phyloP scores from a whole-genome alignment of 495 filamentous ascomycete genomes.

The Trichoderma orchidacearum region DNA sequence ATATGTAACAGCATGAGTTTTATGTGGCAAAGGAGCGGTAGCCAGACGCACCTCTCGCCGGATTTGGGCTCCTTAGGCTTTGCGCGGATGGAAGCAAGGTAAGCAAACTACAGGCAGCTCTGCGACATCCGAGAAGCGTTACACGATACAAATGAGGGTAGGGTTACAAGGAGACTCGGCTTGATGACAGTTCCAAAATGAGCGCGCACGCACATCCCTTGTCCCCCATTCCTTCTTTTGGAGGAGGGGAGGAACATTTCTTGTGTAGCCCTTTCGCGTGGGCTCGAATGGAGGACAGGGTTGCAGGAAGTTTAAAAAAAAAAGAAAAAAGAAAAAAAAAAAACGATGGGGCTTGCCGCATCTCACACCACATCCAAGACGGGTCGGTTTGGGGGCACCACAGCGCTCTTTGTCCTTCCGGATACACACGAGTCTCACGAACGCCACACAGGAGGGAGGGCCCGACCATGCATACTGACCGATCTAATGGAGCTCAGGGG shows the following conservation, averaged over 20 bases:
- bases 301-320: no score
- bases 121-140: neutral
- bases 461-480: no score
- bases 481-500: no score
- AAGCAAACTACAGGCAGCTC: neutral
- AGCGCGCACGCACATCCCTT: no score
- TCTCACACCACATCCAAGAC: neutral
- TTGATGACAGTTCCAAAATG: neutral
- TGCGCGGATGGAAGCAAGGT: neutral
- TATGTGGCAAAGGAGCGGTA: neutral
- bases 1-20: neutral
- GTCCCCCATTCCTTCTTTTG: neutral
- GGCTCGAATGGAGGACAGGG: neutral
- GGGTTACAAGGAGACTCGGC: neutral
- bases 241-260: neutral
- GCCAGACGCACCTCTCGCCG: neutral
- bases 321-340: no score
- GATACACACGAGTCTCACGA: no score
- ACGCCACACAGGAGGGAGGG: no score
- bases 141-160: neutral
- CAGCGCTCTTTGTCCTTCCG: no score
- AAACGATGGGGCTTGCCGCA: neutral
- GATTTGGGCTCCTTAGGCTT: neutral
- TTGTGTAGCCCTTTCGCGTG: neutral
- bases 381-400: no score